phyloP scores from a whole-genome alignment of 148 eudicot genomes.

The Gaultheria prostrata region DNA sequence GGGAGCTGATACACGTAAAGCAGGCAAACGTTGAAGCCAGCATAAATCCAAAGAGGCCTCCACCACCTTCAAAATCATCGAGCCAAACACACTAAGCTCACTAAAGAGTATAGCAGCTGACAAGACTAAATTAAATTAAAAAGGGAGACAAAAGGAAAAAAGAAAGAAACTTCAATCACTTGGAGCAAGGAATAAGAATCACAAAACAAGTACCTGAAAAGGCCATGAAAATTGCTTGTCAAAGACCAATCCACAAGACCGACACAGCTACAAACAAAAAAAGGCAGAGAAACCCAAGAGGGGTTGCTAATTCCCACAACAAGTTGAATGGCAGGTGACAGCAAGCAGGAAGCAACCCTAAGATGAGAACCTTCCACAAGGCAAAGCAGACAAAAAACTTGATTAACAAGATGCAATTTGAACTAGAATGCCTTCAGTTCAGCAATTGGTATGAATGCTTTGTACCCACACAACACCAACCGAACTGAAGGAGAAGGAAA shows the following conservation, averaged over 20 bases:
- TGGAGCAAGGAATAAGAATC: background rate
- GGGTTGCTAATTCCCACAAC: conserved; percentile 85
- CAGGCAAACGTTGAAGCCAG: conserved; percentile 61
- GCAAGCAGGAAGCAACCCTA: conserved; percentile 70
- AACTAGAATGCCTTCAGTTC: conserved; percentile 2
- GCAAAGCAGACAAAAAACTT: conserved; percentile 11
- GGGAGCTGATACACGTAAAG: conserved; percentile 92
- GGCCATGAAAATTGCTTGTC: conserved; percentile 92
- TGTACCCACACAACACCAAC: background rate
- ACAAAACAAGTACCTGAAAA: conserved; percentile 26
- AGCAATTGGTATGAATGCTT: background rate
- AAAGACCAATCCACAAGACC: conserved; percentile 97
- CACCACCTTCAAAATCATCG: conserved; percentile 68
- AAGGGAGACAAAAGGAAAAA: background rate
- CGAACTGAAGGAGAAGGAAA: background rate
- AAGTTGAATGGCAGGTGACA: conserved; percentile 78
- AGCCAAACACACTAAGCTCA: conserved; percentile 7
- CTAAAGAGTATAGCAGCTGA: conserved; percentile 12
- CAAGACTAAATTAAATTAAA: conserved; percentile 5
- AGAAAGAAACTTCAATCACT: background rate
- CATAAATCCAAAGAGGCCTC: conserved; percentile 81
- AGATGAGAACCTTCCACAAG: conserved; percentile 56
- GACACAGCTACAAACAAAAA: conserved; percentile 86
- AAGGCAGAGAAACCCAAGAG: conserved; percentile 92
- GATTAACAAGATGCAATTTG: conserved; percentile 14